Percentiles rank a stretch among this genome's conserved stretches.
These are phyloP conservation scores for Suillus subalutaceus DNA, from an alignment of 768 basidiomycete genomes.

Conservation along the genomic window DNA sequence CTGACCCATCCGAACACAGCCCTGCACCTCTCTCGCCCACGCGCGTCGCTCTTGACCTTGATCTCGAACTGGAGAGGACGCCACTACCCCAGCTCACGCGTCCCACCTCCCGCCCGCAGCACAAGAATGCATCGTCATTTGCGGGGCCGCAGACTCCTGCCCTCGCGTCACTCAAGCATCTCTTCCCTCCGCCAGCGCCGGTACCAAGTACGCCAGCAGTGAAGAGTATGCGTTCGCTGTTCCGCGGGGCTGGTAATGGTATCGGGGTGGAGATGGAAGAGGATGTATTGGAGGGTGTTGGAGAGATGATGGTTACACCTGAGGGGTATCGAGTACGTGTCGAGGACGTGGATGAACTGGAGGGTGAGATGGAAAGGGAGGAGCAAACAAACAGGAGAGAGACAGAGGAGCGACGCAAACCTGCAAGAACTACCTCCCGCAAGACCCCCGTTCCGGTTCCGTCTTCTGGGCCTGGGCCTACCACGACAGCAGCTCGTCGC, in stretches of 20 bases:
- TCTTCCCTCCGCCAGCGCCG: constrained; percentile 25
- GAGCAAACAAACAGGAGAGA: constrained; percentile 10
- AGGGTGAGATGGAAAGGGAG: constrained; percentile 1
- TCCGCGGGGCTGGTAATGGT: constrained; percentile 20
- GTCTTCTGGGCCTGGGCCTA: constrained; percentile 2
- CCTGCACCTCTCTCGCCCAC: constrained; percentile 9
- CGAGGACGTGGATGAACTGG: constrained; percentile 12
- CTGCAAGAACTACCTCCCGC: background rate
- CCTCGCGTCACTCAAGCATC: constrained; percentile 34
- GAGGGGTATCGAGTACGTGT: constrained; percentile 23
- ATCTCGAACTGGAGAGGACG: constrained; percentile 7
- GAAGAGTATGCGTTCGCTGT: constrained; percentile 36
- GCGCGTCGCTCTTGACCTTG: constrained; percentile 1
- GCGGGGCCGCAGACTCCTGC: constrained; percentile 28
- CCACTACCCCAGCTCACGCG: constrained; percentile 9
- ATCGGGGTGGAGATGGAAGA: constrained; percentile 31
- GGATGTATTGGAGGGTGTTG: constrained; percentile 29
- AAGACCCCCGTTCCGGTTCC: constrained; percentile 2
- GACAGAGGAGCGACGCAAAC: constrained; percentile 12
- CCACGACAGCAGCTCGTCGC: constrained; percentile 21
- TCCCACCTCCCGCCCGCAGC: background rate
- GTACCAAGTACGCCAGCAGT: constrained; percentile 27
- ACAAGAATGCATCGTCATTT: background rate
- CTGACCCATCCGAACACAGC: constrained; percentile 21
- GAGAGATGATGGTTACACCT: constrained; percentile 35